Evolutionary conservation across 805 yeast species (phyloP), one percentile per base, ranked within the genome.

Genomic region (Ogataea dorogensis): DNA sequence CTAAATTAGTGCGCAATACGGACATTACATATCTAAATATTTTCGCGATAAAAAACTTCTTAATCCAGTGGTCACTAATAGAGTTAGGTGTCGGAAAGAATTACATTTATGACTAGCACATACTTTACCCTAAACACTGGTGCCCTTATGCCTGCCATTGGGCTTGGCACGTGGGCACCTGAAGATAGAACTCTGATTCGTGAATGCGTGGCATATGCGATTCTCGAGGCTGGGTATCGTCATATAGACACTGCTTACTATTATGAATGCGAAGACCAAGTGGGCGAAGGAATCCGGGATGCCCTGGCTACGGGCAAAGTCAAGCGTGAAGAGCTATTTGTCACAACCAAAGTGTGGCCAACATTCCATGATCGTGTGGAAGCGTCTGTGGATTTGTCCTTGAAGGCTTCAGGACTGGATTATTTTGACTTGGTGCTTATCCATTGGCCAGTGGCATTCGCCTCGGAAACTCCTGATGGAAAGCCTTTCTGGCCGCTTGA

Each of bases 361-460:
- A 38, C 52, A 1, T 49, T 50, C 42, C 59, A 62, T 29, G 42
- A 58, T 9, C 58, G 58, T 32, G 59, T 61, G 7, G 62, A 51
- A 15, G 51, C 47, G 6, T 66, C 67, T 5, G 46, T 70, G 14
- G 61, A 64, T 7, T 44, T 41, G 10, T 66, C 74, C 8, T 57
- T 70, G 47, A 43, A 49, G 24, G 61, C 56, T 23, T 51, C 68
- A 33, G 63, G 58, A 2, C 36, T 65, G 25, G 73, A 66, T 21
- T 70, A 70, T 42, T 65, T 70, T 17, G 75, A 70, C 44, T 56
- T 70, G 38, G 63, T 65, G 46, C 59, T 70, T 44, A 59, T 67
- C 40, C 76, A 70, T 51, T 69, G 71, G 71, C 76, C 76, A 15
- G 24, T 45, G 5, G 67, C 72, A 1, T 40, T 52, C 18, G 58